Conservation (phyloP, 129 eudicot species). For the Kitagawia praeruptora region DNA sequence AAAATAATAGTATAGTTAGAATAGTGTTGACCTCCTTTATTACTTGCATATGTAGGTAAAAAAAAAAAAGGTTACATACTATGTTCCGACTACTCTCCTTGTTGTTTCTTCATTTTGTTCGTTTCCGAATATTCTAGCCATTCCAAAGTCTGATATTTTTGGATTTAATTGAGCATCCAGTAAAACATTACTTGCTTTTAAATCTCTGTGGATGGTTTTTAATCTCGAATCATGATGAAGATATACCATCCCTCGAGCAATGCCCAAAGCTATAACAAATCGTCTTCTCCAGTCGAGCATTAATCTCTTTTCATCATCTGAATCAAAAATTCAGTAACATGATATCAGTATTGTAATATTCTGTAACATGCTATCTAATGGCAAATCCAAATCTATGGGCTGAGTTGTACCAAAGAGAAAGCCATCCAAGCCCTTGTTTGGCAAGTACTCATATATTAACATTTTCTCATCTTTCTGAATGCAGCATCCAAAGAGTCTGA, state of each 20-base stretch:
- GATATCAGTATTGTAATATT: background rate
- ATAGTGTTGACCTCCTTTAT: too few relatives aligned
- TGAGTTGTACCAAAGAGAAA: background rate
- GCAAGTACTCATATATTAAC: constrained; percentile 4
- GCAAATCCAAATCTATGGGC: background rate
- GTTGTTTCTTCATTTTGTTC: background rate
- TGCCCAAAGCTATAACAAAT: background rate
- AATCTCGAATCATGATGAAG: constrained; percentile 11
- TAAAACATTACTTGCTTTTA: constrained; percentile 11
- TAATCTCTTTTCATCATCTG: background rate
- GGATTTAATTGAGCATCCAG: background rate
- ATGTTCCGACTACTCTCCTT: constrained; percentile 10
- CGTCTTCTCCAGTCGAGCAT: constrained; percentile 1
- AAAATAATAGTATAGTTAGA: too few relatives aligned
- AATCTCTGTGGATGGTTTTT: constrained; percentile 8
- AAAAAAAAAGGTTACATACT: background rate
- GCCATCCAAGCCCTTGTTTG: constrained; percentile 12
- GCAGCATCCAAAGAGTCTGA: constrained; percentile 7
- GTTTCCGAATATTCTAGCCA: constrained; percentile 11
- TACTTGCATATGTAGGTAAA: too few relatives aligned
- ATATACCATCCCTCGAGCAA: constrained; percentile 8
- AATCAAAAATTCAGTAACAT: background rate
- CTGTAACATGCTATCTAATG: background rate
- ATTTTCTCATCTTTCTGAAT: constrained; percentile 7
- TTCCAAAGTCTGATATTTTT: constrained; percentile 11